A percentile compares a stretch with the other conserved stretches of the same genome.
phyloP scores from a whole-genome alignment of 2,329 filamentous ascomycete genomes.

The Phialophora chinensis region DNA sequence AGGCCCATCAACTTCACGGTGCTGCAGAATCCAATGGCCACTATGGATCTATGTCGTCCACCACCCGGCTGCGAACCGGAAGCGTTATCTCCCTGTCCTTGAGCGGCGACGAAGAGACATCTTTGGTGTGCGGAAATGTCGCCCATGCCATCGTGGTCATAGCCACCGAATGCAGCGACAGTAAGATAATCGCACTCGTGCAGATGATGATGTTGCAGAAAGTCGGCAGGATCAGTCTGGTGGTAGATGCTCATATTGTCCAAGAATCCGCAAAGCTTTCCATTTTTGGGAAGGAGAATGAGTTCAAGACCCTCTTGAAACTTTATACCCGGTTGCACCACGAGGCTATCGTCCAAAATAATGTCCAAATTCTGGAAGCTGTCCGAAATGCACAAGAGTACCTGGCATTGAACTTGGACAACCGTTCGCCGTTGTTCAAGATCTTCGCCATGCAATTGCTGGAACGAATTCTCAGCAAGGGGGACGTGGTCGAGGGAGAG shows the following conservation, averaged over 20 bases:
- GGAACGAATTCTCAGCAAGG: conserved; percentile 86
- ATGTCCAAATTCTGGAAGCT: conserved; percentile 71
- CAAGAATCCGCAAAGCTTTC: conserved; percentile 79
- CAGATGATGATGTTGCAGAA: conserved; percentile 98
- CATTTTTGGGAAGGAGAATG: conserved; percentile 75
- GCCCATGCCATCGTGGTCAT: conserved; percentile 95
- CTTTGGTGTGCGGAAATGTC: conserved; percentile 80
- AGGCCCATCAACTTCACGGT: conserved; percentile 43
- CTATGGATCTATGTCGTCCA: conserved; percentile 38
- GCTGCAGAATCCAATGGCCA: conserved; percentile 38
- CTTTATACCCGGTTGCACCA: conserved; percentile 78
- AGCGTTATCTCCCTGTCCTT: conserved; percentile 81
- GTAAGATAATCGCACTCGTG: conserved; percentile 90
- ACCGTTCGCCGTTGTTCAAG: conserved; percentile 75
- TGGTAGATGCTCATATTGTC: conserved; percentile 84
- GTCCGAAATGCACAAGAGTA: conserved; percentile 79
- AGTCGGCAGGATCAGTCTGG: conserved; percentile 78
- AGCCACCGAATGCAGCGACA: conserved; percentile 78
- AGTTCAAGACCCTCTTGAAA: conserved; percentile 85
- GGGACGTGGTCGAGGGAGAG: conserved; percentile 78
- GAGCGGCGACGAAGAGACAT: conserved; percentile 77
- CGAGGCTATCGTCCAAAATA: conserved; percentile 72
- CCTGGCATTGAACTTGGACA: conserved; percentile 72
- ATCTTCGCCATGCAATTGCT: conserved; percentile 84
- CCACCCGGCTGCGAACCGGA: conserved; percentile 62